A percentile compares a stretch with the other conserved stretches of the same genome.
Evolutionary conservation across 768 basidiomycete genomes (phyloP).

Genomic region (Pluteus cervinus): DNA sequence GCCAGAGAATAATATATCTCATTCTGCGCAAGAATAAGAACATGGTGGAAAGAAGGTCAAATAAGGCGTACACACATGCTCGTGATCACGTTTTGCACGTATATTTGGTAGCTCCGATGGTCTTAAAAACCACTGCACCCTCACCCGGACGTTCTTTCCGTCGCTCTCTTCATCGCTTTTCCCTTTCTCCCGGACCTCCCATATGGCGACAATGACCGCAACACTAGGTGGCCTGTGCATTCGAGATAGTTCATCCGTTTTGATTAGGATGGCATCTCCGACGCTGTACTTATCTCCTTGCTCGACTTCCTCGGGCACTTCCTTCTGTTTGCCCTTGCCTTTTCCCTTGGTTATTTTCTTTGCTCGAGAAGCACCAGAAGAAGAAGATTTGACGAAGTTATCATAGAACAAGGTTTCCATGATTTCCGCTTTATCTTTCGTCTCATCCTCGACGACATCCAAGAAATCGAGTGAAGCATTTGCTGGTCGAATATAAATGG

Average conservation of each 20-base stretch:
- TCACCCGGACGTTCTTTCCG: slow-evolving; percentile 42
- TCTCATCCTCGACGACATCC: slow-evolving; percentile 19
- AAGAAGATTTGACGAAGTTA: slow-evolving; percentile 23
- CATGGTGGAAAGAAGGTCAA: slow-evolving; percentile 1
- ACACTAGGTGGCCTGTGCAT: slow-evolving; percentile 48
- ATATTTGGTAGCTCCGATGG: slow-evolving; percentile 57
- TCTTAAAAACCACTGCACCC: slow-evolving; percentile 73
- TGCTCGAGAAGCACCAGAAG: no score
- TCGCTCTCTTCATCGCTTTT: slow-evolving; percentile 23
- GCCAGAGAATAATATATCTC: slow-evolving; percentile 67
- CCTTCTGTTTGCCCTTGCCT: slow-evolving; percentile 12
- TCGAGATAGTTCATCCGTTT: slow-evolving; percentile 36
- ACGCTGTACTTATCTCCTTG: slow-evolving; percentile 40
- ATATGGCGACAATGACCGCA: slow-evolving; percentile 67
- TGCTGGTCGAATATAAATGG: slow-evolving; percentile 17
- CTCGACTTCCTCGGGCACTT: slow-evolving; percentile 5
- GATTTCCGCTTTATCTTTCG: slow-evolving; percentile 11
- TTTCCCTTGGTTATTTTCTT: no score
- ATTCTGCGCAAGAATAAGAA: slow-evolving; percentile 39
- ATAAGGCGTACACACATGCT: slow-evolving; percentile 55
- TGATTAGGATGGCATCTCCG: slow-evolving; percentile 65
- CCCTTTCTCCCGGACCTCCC: slow-evolving; percentile 39
- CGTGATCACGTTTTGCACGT: slow-evolving; percentile 54
- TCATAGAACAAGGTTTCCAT: slow-evolving; percentile 30
- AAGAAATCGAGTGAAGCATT: slow-evolving; percentile 19